Evolutionary conservation across 345 rosid genomes (phyloP), one percentile per base, ranked within the genome.

Genomic region (Cardamine occulta): DNA sequence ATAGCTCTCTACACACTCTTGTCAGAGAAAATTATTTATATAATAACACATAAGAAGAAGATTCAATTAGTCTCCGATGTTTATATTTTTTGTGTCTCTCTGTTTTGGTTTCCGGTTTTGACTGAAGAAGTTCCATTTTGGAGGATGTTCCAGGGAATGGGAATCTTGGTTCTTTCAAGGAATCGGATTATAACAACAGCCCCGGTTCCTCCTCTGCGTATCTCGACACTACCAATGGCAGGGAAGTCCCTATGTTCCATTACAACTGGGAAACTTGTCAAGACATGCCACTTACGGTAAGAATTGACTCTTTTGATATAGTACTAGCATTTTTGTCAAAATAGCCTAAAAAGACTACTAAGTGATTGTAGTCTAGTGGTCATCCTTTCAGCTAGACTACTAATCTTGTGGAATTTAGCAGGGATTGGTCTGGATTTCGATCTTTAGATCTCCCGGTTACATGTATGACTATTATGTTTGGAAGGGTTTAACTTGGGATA

Each of bases 61-160:
- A 51, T 3, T 70, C 4, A 8, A 66, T 15, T 52, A 49, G 39
- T 31, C 21, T 59, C 26, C 5, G 40, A 49, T 40, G 53, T 51
- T 59, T 48, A 55, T 72, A 11, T 42, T 53, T 34, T 39, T 28
- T 28, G 31, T 70, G 31, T 63, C 10, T 53, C 24, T 62, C 32
- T 61, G 28, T 65, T 58, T 58, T 34, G 4, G 7, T 78, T 78
- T 78, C 81, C 78, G 78, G 81, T 79, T 52, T 31, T 52, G 31
- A 67, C 74, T 67, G 78, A 73, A 79, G 81, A 79, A 73, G 65
- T 73, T 79, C 81, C 65, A 79, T 79, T 61, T 79, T 79, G 66
- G 78, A 79, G 74, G 78, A 79, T 79, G 81, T 67, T 78, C 81
- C 81, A 73, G 78, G 78, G 78, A 61, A 66, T 53, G 73, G 3